phyloP scores from a whole-genome alignment of 192 early-diverging fungal species.

The Coemansia sp. region DNA sequence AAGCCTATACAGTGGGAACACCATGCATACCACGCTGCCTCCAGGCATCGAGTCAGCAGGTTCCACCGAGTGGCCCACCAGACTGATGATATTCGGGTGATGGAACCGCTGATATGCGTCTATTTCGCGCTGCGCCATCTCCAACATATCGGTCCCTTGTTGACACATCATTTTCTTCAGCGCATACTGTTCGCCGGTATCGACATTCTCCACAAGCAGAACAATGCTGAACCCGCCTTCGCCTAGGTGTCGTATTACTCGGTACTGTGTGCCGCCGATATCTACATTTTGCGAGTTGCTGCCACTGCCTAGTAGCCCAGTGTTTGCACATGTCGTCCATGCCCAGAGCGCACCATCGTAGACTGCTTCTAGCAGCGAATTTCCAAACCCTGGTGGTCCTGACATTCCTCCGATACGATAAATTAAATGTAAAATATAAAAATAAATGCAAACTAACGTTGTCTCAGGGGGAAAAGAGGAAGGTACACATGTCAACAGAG shows the following conservation, averaged over 20 bases:
- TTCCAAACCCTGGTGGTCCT: background rate
- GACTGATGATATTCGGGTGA: constrained; percentile 62
- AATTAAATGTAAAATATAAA: background rate
- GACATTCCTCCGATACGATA: background rate
- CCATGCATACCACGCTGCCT: constrained; percentile 63
- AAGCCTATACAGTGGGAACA: constrained; percentile 65
- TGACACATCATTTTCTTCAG: constrained; percentile 70
- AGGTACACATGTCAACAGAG: too few species aligned
- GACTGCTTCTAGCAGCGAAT: background rate
- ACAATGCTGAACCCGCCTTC: constrained; percentile 78
- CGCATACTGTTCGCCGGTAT: constrained; percentile 55
- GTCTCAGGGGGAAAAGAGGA: too few species aligned
- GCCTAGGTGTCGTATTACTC: constrained; percentile 62
- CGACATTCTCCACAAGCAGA: constrained; percentile 60
- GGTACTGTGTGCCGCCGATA: constrained; percentile 63
- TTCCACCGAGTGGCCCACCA: constrained; percentile 39
- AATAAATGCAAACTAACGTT: background rate
- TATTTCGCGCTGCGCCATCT: constrained; percentile 66
- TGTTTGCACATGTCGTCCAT: background rate
- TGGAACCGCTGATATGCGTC: constrained; percentile 66
- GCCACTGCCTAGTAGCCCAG: background rate
- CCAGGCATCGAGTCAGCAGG: background rate
- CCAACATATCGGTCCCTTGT: constrained; percentile 58
- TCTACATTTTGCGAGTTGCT: constrained; percentile 46
- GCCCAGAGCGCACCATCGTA: background rate